Percentiles rank a stretch among this genome's conserved stretches.
Evolutionary conservation across 345 rosid genomes (phyloP).

Genomic region (Firmiana major): DNA sequence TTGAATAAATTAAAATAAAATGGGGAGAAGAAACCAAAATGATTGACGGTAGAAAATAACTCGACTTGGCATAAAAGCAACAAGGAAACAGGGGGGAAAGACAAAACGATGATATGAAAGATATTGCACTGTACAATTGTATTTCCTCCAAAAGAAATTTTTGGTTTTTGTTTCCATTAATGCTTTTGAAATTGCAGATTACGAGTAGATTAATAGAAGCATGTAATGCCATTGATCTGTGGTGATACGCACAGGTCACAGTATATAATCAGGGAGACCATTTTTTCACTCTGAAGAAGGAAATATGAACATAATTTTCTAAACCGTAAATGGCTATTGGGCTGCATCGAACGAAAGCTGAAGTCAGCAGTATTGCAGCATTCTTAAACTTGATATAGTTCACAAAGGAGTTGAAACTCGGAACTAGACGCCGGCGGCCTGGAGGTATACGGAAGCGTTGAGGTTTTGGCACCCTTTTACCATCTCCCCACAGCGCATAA

Average conservation of each 20-base stretch:
- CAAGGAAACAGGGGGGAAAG: not conserved
- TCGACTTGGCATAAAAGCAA: not conserved
- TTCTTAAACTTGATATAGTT: too few relatives aligned
- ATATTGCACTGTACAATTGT: not conserved
- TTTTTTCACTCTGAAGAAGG: not conserved
- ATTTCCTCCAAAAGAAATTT: not conserved
- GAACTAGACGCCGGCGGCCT: too few relatives aligned
- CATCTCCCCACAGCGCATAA: conserved; percentile 20
- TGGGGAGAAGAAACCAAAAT: not conserved
- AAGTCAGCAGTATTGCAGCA: not conserved
- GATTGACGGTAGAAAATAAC: not conserved
- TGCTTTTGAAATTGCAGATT: not conserved
- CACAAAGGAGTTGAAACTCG: too few relatives aligned
- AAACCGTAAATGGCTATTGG: not conserved
- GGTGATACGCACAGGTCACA: not conserved
- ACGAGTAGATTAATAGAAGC: not conserved
- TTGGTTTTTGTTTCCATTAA: not conserved
- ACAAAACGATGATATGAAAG: not conserved
- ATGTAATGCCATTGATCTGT: not conserved
- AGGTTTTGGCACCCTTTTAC: conserved; percentile 12
- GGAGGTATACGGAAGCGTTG: not conserved
- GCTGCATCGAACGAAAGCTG: not conserved
- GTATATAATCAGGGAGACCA: not conserved
- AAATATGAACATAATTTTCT: not conserved
- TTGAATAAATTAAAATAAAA: not conserved